These are phyloP conservation scores for Gonium pectorale DNA, from an alignment of 139 green algal species.

Conservation along the genomic window DNA sequence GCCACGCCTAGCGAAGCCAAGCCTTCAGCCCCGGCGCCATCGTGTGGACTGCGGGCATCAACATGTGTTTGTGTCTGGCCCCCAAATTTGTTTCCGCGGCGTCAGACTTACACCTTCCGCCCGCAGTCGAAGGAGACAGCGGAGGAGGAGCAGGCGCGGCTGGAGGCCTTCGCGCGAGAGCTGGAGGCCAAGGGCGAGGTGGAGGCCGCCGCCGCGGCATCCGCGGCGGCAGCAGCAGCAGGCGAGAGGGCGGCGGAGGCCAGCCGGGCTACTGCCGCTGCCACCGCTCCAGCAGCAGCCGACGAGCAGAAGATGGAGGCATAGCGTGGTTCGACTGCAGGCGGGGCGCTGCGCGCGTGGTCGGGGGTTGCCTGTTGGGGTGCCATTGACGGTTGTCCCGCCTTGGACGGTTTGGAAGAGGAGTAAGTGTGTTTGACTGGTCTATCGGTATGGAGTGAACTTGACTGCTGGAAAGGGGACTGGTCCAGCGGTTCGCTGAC, in stretches of 20 bases:
- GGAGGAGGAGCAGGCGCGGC: constrained; percentile 81
- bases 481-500: too few relatives aligned
- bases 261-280: not conserved
- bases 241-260: not conserved
- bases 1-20: too few relatives aligned
- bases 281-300: not conserved
- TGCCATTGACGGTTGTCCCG: not conserved
- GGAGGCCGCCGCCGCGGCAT: not conserved
- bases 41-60: too few relatives aligned
- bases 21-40: too few relatives aligned
- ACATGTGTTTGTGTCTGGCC: too few relatives aligned
- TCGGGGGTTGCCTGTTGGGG: not conserved
- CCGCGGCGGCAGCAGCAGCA: not conserved
- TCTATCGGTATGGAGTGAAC: too few relatives aligned
- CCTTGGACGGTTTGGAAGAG: too few relatives aligned
- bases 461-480: too few relatives aligned
- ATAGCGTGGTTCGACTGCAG: not conserved
- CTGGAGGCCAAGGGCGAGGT: constrained; percentile 66
- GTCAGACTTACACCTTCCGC: too few relatives aligned
- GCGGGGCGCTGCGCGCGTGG: too few relatives aligned
- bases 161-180: constrained; percentile 82
- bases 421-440: too few relatives aligned
- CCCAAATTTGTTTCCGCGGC: too few relatives aligned
- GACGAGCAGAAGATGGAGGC: not conserved
- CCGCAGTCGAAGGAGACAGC: constrained; percentile 73